Base-by-base conservation (phyloP, 768 basidiomycete species). In the Boletus eberwhitei region DNA sequence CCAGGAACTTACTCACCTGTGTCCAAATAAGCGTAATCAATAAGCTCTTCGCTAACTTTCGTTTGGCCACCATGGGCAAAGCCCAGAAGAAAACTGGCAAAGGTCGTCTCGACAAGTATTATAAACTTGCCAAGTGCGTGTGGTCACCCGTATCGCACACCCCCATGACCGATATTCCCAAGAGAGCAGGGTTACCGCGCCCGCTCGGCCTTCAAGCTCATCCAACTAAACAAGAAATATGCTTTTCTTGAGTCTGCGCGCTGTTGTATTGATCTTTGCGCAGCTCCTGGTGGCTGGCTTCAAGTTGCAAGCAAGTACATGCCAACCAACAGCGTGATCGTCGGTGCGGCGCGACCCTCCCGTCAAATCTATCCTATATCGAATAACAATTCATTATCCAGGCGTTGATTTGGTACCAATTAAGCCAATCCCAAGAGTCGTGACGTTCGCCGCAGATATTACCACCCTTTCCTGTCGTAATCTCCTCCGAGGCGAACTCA, bases 141-240 rank as follows among this genome's bases (percentile, higher is more conserved):
- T 58, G 32, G 39, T 19, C 17, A 21, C 55, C 55, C 51, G 36
- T 47, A 37, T 58, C 13, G 32, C 29, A 29, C 37, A 55, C 22
- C 12, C 38, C 13, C 35, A 21, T 59, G 26, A 62, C 57, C 53
- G 34, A 57, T 48, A 54, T 43, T 47, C 36, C 59, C 52, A 41
- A 98, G 95, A 74, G 96, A 98, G 77, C 97, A 99, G 78, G 97
- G 97, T 57, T 99, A 95, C 71, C 90, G 97, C 59, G 97, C 97
- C 63, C 97, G 97, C 79, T 99, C 97, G 16, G 97, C 97, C 2
- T 96, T 96, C 86, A 99, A 99, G 74, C 83, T 99, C 55, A 93
- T 99, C 54, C 97, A 99, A 73, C 77, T 99, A 57, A 98, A 99
- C 79, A 94, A 96, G 71, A 99, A 98, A 76, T 99, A 90, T 74